Evolutionary conservation across 192 early-diverging fungal genomes (phyloP).

Genomic region (Thamnidium elegans): DNA sequence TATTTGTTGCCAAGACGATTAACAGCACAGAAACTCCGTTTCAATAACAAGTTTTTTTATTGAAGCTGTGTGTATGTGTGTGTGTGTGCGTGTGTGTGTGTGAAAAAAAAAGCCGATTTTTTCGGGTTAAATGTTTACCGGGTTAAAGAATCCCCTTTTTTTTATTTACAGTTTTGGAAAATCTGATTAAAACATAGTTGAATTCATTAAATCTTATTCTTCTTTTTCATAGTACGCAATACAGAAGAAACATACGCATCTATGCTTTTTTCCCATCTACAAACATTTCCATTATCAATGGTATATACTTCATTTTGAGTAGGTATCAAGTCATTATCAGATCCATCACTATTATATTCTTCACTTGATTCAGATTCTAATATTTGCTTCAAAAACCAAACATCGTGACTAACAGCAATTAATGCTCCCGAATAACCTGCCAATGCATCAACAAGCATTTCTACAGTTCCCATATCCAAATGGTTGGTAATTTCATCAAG

Average conservation of each 20-base stretch:
- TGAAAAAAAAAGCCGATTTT: no score
- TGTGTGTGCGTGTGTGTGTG: no score
- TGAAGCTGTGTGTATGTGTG: no score
- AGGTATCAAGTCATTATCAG: not conserved
- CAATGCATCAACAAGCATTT: slow-evolving; percentile 68
- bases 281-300: slow-evolving; percentile 26
- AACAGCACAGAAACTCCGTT: no score
- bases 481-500: slow-evolving; percentile 88
- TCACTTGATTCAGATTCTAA: slow-evolving; percentile 54
- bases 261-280: slow-evolving; percentile 26
- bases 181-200: no score
- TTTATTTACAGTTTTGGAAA: no score
- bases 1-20: no score
- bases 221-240: slow-evolving; percentile 1
- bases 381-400: slow-evolving; percentile 59
- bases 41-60: no score
- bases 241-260: slow-evolving; percentile 28
- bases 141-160: no score
- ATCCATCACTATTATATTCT: slow-evolving; percentile 16
- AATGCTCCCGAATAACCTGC: slow-evolving; percentile 72
- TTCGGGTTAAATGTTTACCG: no score
- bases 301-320: slow-evolving; percentile 23
- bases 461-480: slow-evolving; percentile 84
- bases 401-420: slow-evolving; percentile 87
- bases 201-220: no score